Base-by-base conservation (phyloP, 2,329 filamentous ascomycete species). In the Cladophialophora carrionii region DNA sequence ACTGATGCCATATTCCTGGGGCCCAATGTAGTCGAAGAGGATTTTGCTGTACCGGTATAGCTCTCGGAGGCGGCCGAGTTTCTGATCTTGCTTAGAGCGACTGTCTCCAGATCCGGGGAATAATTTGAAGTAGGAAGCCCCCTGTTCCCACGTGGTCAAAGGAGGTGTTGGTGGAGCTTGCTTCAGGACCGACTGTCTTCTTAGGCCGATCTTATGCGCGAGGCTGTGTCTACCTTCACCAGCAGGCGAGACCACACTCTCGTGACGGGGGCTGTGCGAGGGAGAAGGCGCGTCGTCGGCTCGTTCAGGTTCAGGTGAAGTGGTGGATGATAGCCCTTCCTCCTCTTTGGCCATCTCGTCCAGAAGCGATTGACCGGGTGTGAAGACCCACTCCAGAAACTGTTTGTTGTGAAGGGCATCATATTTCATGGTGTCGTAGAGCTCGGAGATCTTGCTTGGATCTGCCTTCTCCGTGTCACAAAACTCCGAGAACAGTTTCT, bases 401-500 rank as follows among this genome's bases (percentile, higher is more conserved):
- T 92, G 91, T 2, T 95, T 88, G 75, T 99, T 99, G 78, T 99
- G 96, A 14, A 99, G 83, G 0, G 95, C 95, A 76, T 99, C 95
- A 70, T 98, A 99, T 78, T 99, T 99, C 95, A 99, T 98, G 22
- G 94, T 98, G 77, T 99, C 95, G 76, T 99, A 99, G 2, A 99
- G 85, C 79, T 99, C 95, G 4, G 92, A 97, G 68, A 99, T 94
- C 81, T 99, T 99, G 82, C 93, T 96, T 20, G 96, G 96, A 77
- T 99, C 95, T 20, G 98, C 92, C 81, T 99, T 99, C 73, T 99
- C 95, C 1, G 91, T 90, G 76, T 99, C 96, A 70, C 90, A 95
- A 73, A 99, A 99, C 75, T 99, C 95, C 55, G 89, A 87, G 78
- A 99, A 99, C 1, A 99, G 85, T 80, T 99, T 99, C 79, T 98